phyloP scores from a whole-genome alignment of 164 flowering plant genomes.

The Chloranthus sessilifolius region DNA sequence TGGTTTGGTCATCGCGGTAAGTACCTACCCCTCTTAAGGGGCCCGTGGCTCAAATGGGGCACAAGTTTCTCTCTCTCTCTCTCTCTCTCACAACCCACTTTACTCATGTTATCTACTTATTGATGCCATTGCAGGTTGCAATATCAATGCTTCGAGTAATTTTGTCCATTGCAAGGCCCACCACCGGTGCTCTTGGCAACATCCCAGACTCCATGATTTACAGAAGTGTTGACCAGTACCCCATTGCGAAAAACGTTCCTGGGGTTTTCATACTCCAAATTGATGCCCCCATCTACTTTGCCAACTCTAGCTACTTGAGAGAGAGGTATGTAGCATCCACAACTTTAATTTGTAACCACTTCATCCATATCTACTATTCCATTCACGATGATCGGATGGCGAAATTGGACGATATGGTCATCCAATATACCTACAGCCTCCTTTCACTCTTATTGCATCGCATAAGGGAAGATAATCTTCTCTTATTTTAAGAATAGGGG shows the following conservation, averaged over 20 bases:
- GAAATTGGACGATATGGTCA: not conserved
- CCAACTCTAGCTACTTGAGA: constrained; percentile 60
- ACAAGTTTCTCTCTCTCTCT: not conserved
- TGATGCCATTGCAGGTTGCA: constrained; percentile 43
- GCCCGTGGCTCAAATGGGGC: not conserved
- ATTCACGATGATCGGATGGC: not conserved
- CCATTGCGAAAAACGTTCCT: constrained; percentile 40
- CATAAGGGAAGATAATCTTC: not conserved
- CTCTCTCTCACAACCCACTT: not conserved
- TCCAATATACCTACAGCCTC: not conserved
- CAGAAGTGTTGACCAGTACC: constrained; percentile 55
- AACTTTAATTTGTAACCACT: too few species aligned
- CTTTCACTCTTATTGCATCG: not conserved
- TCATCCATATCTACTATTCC: not conserved
- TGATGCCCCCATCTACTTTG: constrained; percentile 65
- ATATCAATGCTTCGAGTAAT: constrained; percentile 53
- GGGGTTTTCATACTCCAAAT: constrained; percentile 57
- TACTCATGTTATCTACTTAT: not conserved
- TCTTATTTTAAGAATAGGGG: too few species aligned
- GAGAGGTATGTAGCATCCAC: constrained; percentile 53
- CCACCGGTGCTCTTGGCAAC: constrained; percentile 46
- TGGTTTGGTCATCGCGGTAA: constrained; percentile 50
- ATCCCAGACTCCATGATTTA: constrained; percentile 47
- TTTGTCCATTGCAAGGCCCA: constrained; percentile 54
- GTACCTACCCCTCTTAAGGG: too few species aligned